Conservation (phyloP, 139 green algal genomes). For the Desmodesmus armatus region DNA sequence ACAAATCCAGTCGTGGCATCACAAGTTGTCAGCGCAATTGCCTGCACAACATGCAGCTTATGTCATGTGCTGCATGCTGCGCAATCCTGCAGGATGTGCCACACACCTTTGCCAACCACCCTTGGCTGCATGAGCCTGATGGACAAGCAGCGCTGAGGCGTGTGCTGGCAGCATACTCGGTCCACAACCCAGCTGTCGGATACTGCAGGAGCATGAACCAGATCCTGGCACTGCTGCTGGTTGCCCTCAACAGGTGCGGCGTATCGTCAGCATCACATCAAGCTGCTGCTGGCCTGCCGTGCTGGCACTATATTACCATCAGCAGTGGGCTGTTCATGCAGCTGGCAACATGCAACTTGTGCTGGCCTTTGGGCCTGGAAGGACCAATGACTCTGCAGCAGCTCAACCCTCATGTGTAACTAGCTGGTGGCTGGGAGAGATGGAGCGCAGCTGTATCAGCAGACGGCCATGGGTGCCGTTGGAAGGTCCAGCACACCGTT, state of each 20-base stretch:
- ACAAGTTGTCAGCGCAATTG: neutral
- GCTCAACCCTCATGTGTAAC: neutral
- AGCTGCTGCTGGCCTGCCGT: neutral
- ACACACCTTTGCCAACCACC: conserved; percentile 82
- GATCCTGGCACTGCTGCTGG: conserved; percentile 81
- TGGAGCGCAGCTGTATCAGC: neutral
- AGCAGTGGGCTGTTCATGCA: neutral
- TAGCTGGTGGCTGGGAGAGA: neutral
- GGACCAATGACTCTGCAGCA: neutral
- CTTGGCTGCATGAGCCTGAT: conserved; percentile 67
- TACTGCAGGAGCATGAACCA: conserved; percentile 78
- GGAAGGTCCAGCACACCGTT: neutral
- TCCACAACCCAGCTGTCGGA: conserved; percentile 72
- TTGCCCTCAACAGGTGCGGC: conserved; percentile 65
- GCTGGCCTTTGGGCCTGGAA: too few relatives aligned
- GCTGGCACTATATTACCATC: neutral
- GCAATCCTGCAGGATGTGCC: conserved; percentile 68
- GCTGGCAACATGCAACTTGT: neutral
- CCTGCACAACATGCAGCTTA: neutral
- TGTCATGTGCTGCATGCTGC: neutral
- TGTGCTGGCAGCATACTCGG: conserved; percentile 80
- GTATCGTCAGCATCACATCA: too few relatives aligned
- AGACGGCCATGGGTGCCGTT: neutral
- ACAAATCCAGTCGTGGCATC: neutral
- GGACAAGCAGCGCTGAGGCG: conserved; percentile 71